Base-by-base conservation (phyloP, 805 yeast genomes). In the Kockiozyma suomiensis region DNA sequence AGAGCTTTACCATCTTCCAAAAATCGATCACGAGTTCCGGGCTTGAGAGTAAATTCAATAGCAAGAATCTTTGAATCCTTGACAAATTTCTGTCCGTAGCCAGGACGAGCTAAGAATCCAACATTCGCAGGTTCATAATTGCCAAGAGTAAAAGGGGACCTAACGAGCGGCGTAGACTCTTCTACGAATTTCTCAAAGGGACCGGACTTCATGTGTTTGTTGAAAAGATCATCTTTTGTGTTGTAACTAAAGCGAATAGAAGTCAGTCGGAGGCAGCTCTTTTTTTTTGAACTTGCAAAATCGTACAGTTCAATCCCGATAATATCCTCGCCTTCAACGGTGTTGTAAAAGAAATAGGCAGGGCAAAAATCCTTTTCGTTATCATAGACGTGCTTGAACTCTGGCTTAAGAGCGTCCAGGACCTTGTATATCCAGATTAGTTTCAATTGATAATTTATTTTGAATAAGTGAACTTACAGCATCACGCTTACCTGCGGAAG, bases 1-100 rank as follows among this genome's bases (percentile, higher is more conserved):
- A 43, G 54, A 82, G 85, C 69, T 90, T 87, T 63, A n/a, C 91
- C 83, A 69, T 86, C 85, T 70, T 90, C 96, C 73, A 90, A 88
- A 62, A 92, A 84, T 69, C 85, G 84, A 70, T 91, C 96, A 73
- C 91, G 89, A 46, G 51, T 59, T 25, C 65, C 66, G 13, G 66
- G 66, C 37, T 26, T 42, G 41, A 38, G 19, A 23, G 30, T 37
- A 54, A 52, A 54, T 32, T 47, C 41, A 17, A 58, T 62, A 6
- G 28, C 43, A 19, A 61, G 33, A 12, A 55, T 8, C 15, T 42
- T 23, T 17, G 50, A 45, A 41, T 55, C 62, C 30, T 50, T 40
- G 26, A 26, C 26, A 17, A 26, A 50, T n/a, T 51, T 45, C n/a
- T 19, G 26, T 33, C 47, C 25, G 41, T 40, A 47, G n/a, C 42